Conservation (phyloP, 176 grass and related monocot species). For the Chloris gayana region DNA sequence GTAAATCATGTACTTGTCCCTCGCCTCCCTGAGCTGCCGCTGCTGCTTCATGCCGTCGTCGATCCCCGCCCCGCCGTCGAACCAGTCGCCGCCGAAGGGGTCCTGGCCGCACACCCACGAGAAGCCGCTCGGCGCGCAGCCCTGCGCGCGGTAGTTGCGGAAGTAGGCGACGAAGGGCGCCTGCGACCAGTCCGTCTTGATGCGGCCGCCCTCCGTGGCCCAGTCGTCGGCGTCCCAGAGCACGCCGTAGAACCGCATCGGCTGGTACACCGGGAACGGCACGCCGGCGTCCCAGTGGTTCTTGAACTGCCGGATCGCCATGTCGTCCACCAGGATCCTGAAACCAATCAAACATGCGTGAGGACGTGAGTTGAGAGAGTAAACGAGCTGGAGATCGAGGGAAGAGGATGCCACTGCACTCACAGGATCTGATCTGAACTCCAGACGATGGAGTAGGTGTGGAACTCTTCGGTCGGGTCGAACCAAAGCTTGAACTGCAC, state of each 20-base stretch:
- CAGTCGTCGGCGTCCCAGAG: conserved; percentile 55
- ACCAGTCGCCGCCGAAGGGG: conserved; percentile 24
- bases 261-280: conserved; percentile 50
- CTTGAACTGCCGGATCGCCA: conserved; percentile 53
- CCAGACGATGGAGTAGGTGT: conserved; percentile 86
- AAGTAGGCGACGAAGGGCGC: conserved; percentile 57
- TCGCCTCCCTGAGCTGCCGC: conserved; percentile 42
- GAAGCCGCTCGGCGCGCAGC: conserved; percentile 24
- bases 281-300: conserved; percentile 48
- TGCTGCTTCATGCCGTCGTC: conserved; percentile 24
- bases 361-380: too few relatives aligned
- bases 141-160: conserved; percentile 36
- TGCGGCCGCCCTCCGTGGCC: conserved; percentile 48
- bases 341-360: not conserved
- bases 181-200: conserved; percentile 63
- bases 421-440: conserved; percentile 71
- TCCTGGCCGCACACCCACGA: conserved; percentile 41
- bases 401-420: too few relatives aligned
- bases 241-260: conserved; percentile 46
- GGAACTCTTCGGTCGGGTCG: conserved; percentile 65
- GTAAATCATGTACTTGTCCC: conserved; percentile 53
- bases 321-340: conserved; percentile 55
- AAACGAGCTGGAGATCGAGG: too few relatives aligned
- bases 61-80: conserved; percentile 13
- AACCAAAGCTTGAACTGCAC: conserved; percentile 71